Percentiles rank a stretch among this genome's conserved stretches.
Evolutionary conservation across 331 rosid genomes (phyloP).

Genomic region (Dryas integrifolia): DNA sequence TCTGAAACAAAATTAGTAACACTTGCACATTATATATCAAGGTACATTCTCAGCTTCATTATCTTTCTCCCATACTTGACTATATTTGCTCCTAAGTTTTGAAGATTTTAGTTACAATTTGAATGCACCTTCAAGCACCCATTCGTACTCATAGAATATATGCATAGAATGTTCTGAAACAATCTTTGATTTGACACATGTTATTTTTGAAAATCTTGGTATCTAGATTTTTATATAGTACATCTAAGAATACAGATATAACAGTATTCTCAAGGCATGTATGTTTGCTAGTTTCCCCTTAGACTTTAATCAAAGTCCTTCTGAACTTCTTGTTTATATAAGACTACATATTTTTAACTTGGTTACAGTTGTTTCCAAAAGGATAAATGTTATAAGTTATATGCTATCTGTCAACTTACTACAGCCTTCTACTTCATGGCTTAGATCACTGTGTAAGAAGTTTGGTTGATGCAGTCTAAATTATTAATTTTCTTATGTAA

Average conservation of each 20-base stretch:
- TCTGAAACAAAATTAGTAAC: neutral
- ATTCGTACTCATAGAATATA: neutral
- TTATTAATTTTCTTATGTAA: neutral
- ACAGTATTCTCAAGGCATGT: neutral
- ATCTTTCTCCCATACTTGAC: conserved; percentile 2
- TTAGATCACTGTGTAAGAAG: too few species aligned
- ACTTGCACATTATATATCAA: neutral
- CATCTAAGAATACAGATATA: neutral
- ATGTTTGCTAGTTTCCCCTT: neutral
- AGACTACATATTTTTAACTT: too few species aligned
- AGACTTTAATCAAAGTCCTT: neutral
- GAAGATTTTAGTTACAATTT: conserved; percentile 1
- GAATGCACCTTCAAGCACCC: neutral
- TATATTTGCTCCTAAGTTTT: neutral
- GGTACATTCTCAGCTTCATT: conserved; percentile 18
- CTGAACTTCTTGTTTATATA: too few species aligned
- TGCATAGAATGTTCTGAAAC: neutral
- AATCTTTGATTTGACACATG: neutral
- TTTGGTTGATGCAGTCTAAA: too few species aligned
- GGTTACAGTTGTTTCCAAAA: too few species aligned
- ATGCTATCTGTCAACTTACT: too few species aligned
- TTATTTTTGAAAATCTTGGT: neutral
- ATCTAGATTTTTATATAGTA: neutral
- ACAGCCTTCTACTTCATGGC: too few species aligned
- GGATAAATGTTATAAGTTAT: too few species aligned